Percentiles rank a stretch among this genome's conserved stretches.
phyloP scores from a whole-genome alignment of 352 stramenopile genomes.

The Pythium aquatile region DNA sequence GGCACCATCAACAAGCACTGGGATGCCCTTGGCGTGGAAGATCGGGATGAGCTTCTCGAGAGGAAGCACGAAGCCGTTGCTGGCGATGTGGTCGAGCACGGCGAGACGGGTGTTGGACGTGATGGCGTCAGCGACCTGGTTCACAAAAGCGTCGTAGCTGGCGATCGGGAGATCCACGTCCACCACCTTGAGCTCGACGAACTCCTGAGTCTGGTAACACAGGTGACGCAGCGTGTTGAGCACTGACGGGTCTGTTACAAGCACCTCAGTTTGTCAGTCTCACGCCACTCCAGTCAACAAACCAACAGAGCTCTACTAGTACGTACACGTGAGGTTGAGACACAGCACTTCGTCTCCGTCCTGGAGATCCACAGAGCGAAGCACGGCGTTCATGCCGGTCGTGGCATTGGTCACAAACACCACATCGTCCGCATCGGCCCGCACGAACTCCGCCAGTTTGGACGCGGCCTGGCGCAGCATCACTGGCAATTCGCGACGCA shows the following conservation, averaged over 20 bases:
- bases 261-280: background rate
- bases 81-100: conserved; percentile 84
- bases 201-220: conserved; percentile 86
- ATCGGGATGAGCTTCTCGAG: conserved; percentile 82
- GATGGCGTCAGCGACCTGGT: conserved; percentile 72
- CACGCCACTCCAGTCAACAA: background rate
- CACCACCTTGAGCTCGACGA: conserved; percentile 87
- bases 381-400: conserved; percentile 81
- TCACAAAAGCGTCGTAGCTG: conserved; percentile 65
- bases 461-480: conserved; percentile 63
- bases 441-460: conserved; percentile 66
- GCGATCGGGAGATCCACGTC: conserved; percentile 69
- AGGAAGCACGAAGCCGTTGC: conserved; percentile 71
- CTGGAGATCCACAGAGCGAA: conserved; percentile 83
- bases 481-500: conserved; percentile 58
- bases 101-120: conserved; percentile 81
- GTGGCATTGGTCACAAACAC: conserved; percentile 88
- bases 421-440: conserved; percentile 71
- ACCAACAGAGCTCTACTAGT: background rate
- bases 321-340: conserved; percentile 84
- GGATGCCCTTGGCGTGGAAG: conserved; percentile 75
- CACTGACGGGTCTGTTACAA: conserved; percentile 62
- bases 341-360: conserved; percentile 87
- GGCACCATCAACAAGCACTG: conserved; percentile 77
- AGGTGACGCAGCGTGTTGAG: conserved; percentile 82